Evolutionary conservation across 495 filamentous ascomycete genomes (phyloP).

Genomic region (Umbilicaria muhlenbergii): DNA sequence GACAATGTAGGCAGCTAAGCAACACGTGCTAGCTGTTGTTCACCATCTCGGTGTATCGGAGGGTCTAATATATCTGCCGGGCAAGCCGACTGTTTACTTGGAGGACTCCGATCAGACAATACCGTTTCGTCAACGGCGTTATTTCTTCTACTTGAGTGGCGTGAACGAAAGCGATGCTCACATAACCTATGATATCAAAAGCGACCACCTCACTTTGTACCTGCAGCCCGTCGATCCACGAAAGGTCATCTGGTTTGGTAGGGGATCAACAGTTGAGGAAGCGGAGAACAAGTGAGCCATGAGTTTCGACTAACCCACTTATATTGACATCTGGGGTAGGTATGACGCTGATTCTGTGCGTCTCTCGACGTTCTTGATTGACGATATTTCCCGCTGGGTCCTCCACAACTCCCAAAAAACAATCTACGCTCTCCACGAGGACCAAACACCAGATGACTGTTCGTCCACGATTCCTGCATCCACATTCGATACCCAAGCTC

Average conservation of each 20-base stretch:
- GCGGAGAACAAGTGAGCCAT: too few relatives aligned
- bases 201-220: constrained; percentile 65
- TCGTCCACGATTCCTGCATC: too few relatives aligned
- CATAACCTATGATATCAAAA: constrained; percentile 62
- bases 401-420: too few relatives aligned
- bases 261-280: too few relatives aligned
- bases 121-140: constrained; percentile 12
- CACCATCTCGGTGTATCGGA: constrained; percentile 40
- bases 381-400: too few relatives aligned
- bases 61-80: constrained; percentile 29
- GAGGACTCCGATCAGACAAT: constrained; percentile 2
- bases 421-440: too few relatives aligned
- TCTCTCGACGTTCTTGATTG: constrained; percentile 41
- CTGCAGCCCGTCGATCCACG: constrained; percentile 81
- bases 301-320: too few relatives aligned
- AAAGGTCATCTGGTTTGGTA: constrained; percentile 84
- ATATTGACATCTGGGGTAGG: too few relatives aligned
- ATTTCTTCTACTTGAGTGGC: constrained; percentile 91
- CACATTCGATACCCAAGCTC: too few relatives aligned
- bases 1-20: constrained; percentile 41
- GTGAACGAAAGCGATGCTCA: constrained; percentile 69
- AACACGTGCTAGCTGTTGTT: constrained; percentile 61
- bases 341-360: constrained; percentile 31
- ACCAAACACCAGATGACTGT: too few relatives aligned
- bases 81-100: constrained; percentile 1